Evolutionary conservation across 345 rosid genomes (phyloP).

Genomic region (Linum lewisii): DNA sequence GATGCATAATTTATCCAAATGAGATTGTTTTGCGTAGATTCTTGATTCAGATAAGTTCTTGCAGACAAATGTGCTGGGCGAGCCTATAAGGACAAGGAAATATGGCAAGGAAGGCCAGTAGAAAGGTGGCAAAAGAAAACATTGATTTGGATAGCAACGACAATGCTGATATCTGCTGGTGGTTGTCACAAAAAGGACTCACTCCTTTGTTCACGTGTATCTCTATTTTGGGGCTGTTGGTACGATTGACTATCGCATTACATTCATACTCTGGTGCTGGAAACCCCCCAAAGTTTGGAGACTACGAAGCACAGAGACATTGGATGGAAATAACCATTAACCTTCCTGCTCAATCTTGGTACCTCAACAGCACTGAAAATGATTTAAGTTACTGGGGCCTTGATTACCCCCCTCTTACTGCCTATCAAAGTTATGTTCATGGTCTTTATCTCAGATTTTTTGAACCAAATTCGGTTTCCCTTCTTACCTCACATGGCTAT

Average conservation of each 20-base stretch:
- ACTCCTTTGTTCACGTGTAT: slow-evolving; percentile 38
- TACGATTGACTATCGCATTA: slow-evolving; percentile 58
- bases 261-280: slow-evolving; percentile 83
- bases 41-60: slow-evolving; percentile 4
- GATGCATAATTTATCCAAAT: neutral
- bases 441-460: slow-evolving; percentile 54
- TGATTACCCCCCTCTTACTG: slow-evolving; percentile 95
- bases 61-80: neutral
- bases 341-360: slow-evolving; percentile 61
- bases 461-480: slow-evolving; percentile 57
- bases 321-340: slow-evolving; percentile 98
- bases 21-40: neutral
- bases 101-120: slow-evolving; percentile 22
- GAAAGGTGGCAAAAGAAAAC: slow-evolving; percentile 9
- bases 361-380: slow-evolving; percentile 52
- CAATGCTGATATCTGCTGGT: slow-evolving; percentile 26
- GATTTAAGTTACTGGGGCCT: slow-evolving; percentile 92
- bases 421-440: slow-evolving; percentile 86
- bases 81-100: neutral
- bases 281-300: slow-evolving; percentile 73
- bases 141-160: slow-evolving; percentile 7
- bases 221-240: slow-evolving; percentile 52
- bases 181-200: slow-evolving; percentile 36
- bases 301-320: slow-evolving; percentile 91
- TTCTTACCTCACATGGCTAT: slow-evolving; percentile 59